phyloP scores from a whole-genome alignment of 768 basidiomycete species.

The Xerocomellus intermedius region DNA sequence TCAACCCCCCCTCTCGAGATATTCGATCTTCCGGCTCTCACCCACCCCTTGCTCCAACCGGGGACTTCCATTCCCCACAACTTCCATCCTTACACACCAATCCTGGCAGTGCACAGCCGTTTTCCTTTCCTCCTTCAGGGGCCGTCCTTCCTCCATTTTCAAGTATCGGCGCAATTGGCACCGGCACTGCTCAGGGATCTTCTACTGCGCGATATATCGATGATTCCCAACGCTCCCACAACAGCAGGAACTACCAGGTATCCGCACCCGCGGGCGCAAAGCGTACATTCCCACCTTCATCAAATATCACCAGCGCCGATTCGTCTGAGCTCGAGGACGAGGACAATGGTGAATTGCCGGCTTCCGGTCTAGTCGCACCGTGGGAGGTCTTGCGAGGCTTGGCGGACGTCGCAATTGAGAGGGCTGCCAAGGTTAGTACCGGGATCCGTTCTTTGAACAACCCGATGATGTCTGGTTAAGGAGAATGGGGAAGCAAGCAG shows the following conservation, averaged over 20 bases:
- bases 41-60: slow-evolving; percentile 26
- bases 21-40: slow-evolving; percentile 36
- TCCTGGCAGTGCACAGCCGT: slow-evolving; percentile 31
- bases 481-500: slow-evolving; percentile 72
- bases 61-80: slow-evolving; percentile 46
- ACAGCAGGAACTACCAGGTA: slow-evolving; percentile 32
- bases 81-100: slow-evolving; percentile 43
- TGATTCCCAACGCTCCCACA: slow-evolving; percentile 31
- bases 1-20: slow-evolving; percentile 29
- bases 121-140: slow-evolving; percentile 40
- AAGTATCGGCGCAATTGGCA: slow-evolving; percentile 57
- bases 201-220: slow-evolving; percentile 60
- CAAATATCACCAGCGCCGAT: slow-evolving; percentile 73
- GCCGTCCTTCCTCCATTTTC: slow-evolving; percentile 72
- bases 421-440: slow-evolving; percentile 66
- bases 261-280: slow-evolving; percentile 46
- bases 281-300: slow-evolving; percentile 58
- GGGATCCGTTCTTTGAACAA: background rate
- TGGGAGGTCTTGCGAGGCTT: slow-evolving; percentile 82
- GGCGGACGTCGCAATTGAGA: slow-evolving; percentile 78
- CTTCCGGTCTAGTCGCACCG: slow-evolving; percentile 78
- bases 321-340: slow-evolving; percentile 86
- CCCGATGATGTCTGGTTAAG: slow-evolving; percentile 35
- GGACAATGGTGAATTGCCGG: slow-evolving; percentile 76
- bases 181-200: slow-evolving; percentile 43